Conservation (phyloP, 2,329 filamentous ascomycete genomes). For the Fusarium odoratissimum region DNA sequence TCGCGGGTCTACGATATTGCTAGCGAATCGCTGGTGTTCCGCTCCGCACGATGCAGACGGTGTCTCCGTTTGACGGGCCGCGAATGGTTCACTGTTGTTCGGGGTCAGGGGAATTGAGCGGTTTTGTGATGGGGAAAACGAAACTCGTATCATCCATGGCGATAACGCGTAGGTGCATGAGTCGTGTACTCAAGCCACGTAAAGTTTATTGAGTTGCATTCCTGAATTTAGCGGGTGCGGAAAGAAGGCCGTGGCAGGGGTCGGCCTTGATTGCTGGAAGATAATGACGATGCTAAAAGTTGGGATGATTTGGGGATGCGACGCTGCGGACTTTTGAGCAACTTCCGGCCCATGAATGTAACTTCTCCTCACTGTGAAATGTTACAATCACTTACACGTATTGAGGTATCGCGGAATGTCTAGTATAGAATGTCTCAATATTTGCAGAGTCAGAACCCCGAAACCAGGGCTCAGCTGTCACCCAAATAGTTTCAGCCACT, state of each 20-base stretch:
- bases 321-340: neutral
- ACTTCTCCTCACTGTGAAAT: neutral
- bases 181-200: neutral
- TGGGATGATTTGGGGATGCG: neutral
- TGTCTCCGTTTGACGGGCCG: conserved; percentile 5
- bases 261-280: neutral
- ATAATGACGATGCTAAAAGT: neutral
- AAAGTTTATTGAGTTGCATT: neutral
- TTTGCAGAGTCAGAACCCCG: neutral
- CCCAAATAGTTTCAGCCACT: neutral
- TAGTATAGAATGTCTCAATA: neutral
- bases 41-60: neutral
- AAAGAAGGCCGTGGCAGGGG: neutral
- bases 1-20: neutral
- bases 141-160: neutral
- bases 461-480: neutral
- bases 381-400: rapidly evolving
- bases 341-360: neutral
- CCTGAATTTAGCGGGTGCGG: neutral
- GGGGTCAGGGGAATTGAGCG: neutral
- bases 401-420: neutral
- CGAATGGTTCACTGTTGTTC: neutral
- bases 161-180: neutral
- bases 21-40: conserved; percentile 12
- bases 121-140: neutral